Evolutionary conservation across 164 flowering plant species (phyloP).

Genomic region (Nelumbo lutea): DNA sequence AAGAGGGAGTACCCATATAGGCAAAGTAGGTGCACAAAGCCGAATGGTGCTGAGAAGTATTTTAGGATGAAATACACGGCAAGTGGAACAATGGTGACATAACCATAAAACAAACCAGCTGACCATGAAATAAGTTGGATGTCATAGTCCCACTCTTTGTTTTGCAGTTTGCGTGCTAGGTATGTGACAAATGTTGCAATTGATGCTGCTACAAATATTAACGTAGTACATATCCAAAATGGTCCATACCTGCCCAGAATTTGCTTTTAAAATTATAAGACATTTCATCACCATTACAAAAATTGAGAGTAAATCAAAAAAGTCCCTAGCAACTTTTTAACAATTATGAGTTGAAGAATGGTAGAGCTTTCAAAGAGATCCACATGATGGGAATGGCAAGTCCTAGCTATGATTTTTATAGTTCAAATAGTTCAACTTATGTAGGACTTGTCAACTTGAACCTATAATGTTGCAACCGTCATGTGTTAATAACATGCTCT

Average conservation of each 20-base stretch:
- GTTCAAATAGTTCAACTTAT: neutral
- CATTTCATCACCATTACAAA: neutral
- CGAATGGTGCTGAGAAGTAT: constrained; percentile 94
- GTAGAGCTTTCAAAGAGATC: neutral
- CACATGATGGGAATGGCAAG: neutral
- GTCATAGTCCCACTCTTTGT: constrained; percentile 91
- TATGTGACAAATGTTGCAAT: constrained; percentile 96
- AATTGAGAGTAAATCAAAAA: neutral
- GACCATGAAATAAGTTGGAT: constrained; percentile 96
- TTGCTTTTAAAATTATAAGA: constrained; percentile 3
- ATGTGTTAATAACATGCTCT: no score
- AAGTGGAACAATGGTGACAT: constrained; percentile 79
- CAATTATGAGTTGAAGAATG: neutral
- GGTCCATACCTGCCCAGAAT: constrained; percentile 81
- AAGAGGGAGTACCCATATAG: constrained; percentile 95
- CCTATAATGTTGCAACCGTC: neutral
- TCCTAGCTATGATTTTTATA: neutral
- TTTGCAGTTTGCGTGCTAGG: constrained; percentile 79
- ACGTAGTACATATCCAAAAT: constrained; percentile 95
- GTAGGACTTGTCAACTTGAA: neutral
- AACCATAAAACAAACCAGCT: constrained; percentile 97
- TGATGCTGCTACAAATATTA: constrained; percentile 95
- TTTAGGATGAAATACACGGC: constrained; percentile 75
- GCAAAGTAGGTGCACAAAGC: constrained; percentile 84
- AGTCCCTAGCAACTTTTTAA: neutral